Conservation (phyloP, 148 eudicot genomes). For the Chenopodium berlandieri region DNA sequence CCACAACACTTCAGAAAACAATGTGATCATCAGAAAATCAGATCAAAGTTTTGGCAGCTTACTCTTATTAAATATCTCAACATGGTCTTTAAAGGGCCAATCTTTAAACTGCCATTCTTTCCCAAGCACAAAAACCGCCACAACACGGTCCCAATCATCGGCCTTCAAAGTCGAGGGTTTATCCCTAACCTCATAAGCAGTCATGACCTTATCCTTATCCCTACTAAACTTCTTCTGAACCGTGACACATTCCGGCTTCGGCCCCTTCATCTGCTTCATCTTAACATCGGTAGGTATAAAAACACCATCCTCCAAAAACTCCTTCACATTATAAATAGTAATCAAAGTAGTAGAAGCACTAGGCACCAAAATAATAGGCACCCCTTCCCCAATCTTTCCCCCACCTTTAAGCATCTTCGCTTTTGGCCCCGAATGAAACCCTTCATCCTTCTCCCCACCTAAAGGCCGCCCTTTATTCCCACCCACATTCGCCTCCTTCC, state of each 20-base stretch:
- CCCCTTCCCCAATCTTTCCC: constrained; percentile 83
- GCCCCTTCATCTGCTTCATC: constrained; percentile 82
- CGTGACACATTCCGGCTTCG: constrained; percentile 89
- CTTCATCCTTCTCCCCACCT: constrained; percentile 41
- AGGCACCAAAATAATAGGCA: constrained; percentile 88
- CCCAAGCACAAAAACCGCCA: constrained; percentile 86
- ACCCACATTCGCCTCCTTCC: constrained; percentile 53
- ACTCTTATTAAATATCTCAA: constrained; percentile 87
- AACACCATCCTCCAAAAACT: constrained; percentile 93
- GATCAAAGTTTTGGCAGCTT: constrained; percentile 12
- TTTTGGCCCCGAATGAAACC: constrained; percentile 32
- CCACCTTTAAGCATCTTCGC: constrained; percentile 58
- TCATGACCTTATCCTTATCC: constrained; percentile 69
- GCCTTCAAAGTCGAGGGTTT: constrained; percentile 81
- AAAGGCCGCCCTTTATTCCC: constrained; percentile 32
- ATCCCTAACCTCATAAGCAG: constrained; percentile 95
- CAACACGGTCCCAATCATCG: constrained; percentile 98
- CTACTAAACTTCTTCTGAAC: constrained; percentile 97
- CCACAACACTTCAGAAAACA: not conserved
- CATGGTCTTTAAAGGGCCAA: constrained; percentile 92
- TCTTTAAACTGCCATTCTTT: constrained; percentile 98
- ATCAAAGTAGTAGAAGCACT: constrained; percentile 85
- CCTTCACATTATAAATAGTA: constrained; percentile 93
- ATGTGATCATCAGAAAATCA: constrained; percentile 5
- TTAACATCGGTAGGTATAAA: constrained; percentile 79